phyloP scores from a whole-genome alignment of 768 basidiomycete genomes.

The Tylopilus sp. region DNA sequence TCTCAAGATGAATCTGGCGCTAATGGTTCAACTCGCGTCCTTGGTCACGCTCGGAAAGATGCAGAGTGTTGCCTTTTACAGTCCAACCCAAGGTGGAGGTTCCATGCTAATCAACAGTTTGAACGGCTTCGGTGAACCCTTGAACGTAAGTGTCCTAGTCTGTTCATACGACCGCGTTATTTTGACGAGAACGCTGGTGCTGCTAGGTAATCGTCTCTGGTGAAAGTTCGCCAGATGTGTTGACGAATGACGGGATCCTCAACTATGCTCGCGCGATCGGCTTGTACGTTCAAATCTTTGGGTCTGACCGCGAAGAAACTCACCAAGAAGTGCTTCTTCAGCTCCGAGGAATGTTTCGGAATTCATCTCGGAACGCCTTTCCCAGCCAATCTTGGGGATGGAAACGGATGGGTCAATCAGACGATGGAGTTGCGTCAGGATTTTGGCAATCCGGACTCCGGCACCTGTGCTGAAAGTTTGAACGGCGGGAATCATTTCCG shows the following conservation, averaged over 20 bases:
- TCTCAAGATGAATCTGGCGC: not conserved
- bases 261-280: conserved; percentile 62
- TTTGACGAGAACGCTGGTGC: not conserved
- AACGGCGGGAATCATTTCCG: conserved; percentile 50
- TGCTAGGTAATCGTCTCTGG: conserved; percentile 64
- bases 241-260: conserved; percentile 52
- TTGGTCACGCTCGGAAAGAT: not conserved
- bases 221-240: conserved; percentile 51
- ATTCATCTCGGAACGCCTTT: conserved; percentile 37
- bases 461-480: conserved; percentile 46
- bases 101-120: conserved; percentile 42
- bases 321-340: conserved; percentile 21
- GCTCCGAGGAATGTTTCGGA: conserved; percentile 37
- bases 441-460: conserved; percentile 32
- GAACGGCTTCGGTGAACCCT: conserved; percentile 39
- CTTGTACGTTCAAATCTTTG: too few relatives aligned
- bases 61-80: conserved; percentile 23
- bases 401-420: conserved; percentile 42
- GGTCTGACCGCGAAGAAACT: too few relatives aligned
- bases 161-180: not conserved
- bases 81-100: conserved; percentile 37
- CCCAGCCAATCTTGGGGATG: conserved; percentile 47
- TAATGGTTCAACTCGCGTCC: not conserved
- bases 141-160: conserved; percentile 37
- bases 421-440: conserved; percentile 45